Evolutionary conservation across 805 yeast genomes (phyloP).

Genomic region (Kregervanrija fluxuum): DNA sequence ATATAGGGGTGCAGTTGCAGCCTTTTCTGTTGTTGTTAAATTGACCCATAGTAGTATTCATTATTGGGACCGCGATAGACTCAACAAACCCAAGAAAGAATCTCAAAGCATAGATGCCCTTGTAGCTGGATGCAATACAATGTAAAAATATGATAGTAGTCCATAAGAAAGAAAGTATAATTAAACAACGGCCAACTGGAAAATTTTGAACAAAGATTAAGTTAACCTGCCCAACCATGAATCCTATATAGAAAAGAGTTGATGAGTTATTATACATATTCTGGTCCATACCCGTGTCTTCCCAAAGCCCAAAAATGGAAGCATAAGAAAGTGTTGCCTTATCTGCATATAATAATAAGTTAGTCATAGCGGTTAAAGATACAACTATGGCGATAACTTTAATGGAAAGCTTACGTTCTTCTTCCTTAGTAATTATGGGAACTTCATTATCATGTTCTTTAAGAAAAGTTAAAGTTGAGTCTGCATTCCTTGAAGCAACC

Average conservation of each 20-base stretch:
- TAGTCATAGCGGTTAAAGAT: conserved; percentile 17
- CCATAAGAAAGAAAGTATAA: conserved; percentile 36
- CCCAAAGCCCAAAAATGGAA: conserved; percentile 36
- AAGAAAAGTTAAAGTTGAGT: conserved; percentile 21
- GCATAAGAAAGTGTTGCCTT: conserved; percentile 37
- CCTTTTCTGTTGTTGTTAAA: conserved; percentile 40
- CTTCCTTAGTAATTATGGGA: conserved; percentile 16
- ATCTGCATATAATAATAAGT: conserved; percentile 30
- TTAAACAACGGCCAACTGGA: conserved; percentile 34
- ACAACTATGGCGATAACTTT: conserved; percentile 20
- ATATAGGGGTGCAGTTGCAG: conserved; percentile 47
- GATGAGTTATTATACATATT: conserved; percentile 41
- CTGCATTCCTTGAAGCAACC: conserved; percentile 21
- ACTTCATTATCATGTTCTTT: conserved; percentile 14
- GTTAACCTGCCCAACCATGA: conserved; percentile 38
- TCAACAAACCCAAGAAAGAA: conserved; percentile 48
- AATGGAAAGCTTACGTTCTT: conserved; percentile 12
- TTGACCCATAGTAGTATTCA: conserved; percentile 42
- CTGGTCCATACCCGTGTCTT: conserved; percentile 37
- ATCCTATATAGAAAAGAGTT: conserved; percentile 49
- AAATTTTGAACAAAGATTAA: conserved; percentile 36
- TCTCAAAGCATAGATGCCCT: conserved; percentile 40
- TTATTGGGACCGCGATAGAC: conserved; percentile 35
- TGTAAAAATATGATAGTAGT: conserved; percentile 37
- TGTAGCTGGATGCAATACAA: conserved; percentile 37